A percentile compares a stretch with the other conserved stretches of the same genome.
phyloP scores from a whole-genome alignment of 495 filamentous ascomycete species.

The Hypoxylon intermedium region DNA sequence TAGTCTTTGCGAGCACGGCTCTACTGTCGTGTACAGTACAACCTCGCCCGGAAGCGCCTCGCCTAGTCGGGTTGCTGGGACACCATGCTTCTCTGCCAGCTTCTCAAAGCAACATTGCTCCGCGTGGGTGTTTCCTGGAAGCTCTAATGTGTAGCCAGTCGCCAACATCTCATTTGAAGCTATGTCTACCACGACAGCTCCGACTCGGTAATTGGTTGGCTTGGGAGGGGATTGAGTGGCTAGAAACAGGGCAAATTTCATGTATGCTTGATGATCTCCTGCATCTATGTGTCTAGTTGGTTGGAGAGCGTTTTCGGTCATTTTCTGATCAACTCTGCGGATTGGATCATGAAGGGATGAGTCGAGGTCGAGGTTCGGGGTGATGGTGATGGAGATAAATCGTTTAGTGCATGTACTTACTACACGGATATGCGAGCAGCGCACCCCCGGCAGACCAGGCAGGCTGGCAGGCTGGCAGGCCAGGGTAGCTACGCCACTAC shows the following conservation, averaged over 20 bases:
- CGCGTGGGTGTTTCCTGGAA: conserved; percentile 92
- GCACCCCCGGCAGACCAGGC: too few species aligned
- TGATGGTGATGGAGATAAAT: neutral
- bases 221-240: conserved; percentile 81
- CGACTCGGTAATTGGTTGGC: conserved; percentile 91
- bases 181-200: conserved; percentile 76
- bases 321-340: neutral
- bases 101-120: conserved; percentile 92
- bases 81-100: conserved; percentile 57
- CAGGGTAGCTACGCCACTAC: too few species aligned
- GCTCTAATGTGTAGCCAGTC: conserved; percentile 90
- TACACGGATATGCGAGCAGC: neutral
- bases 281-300: conserved; percentile 35
- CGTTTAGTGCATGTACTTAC: neutral
- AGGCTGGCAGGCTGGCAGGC: too few species aligned
- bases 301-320: conserved; percentile 10
- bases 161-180: conserved; percentile 69
- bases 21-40: conserved; percentile 90
- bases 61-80: conserved; percentile 63
- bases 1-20: conserved; percentile 83
- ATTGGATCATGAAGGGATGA: neutral
- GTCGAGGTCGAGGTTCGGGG: neutral
- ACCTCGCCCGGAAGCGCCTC: conserved; percentile 62
- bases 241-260: conserved; percentile 74
- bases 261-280: conserved; percentile 67